Evolutionary conservation across 176 grass and related monocot genomes (phyloP).

Genomic region (Canna indica): DNA sequence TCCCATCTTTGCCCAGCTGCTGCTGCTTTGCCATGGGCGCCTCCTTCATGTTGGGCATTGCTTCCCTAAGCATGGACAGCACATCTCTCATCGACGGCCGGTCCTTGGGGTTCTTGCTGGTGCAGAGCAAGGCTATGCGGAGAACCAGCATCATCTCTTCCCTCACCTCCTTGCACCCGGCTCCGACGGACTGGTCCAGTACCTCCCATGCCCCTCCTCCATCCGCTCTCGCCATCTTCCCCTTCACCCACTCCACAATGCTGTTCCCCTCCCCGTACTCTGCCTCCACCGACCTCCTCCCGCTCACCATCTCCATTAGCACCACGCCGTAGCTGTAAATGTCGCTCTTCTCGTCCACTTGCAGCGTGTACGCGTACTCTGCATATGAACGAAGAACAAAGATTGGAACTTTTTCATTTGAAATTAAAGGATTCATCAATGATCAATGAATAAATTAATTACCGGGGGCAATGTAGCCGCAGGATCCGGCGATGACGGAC

Average conservation of each 20-base stretch:
- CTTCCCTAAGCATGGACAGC: conserved; percentile 74
- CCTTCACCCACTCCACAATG: conserved; percentile 70
- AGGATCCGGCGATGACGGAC: conserved; percentile 82
- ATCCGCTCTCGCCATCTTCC: conserved; percentile 14
- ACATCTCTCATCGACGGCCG: conserved; percentile 84
- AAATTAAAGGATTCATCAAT: background rate
- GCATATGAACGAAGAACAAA: background rate
- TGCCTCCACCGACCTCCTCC: conserved; percentile 57
- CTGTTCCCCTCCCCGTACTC: conserved; percentile 90
- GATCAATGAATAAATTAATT: too few species aligned
- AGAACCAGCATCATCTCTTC: conserved; percentile 64
- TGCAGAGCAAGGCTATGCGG: conserved; percentile 69
- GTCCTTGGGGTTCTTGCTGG: conserved; percentile 61
- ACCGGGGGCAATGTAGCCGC: conserved; percentile 86
- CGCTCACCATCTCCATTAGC: conserved; percentile 60
- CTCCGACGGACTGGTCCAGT: conserved; percentile 25
- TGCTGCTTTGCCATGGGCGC: background rate
- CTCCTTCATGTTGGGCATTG: conserved; percentile 30
- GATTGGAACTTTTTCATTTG: background rate
- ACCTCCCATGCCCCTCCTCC: conserved; percentile 12
- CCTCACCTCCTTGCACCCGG: conserved; percentile 22
- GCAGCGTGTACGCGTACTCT: conserved; percentile 83
- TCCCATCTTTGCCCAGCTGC: background rate
- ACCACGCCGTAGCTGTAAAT: conserved; percentile 90
- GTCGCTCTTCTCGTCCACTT: conserved; percentile 80